Conservation (phyloP, 2,329 filamentous ascomycete genomes). For the Corinectria fuckeliana region DNA sequence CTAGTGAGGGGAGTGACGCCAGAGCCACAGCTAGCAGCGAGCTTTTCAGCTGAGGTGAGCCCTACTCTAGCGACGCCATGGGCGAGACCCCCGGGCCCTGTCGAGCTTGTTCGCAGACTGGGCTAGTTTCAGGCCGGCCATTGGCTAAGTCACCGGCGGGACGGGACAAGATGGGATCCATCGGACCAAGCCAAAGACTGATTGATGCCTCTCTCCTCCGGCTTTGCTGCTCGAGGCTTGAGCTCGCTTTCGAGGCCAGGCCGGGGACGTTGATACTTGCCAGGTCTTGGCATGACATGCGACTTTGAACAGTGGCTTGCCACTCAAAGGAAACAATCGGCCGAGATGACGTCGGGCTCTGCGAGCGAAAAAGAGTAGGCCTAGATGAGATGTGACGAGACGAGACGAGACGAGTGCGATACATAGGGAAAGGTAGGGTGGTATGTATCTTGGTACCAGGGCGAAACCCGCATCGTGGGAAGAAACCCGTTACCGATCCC, state of each 20-base stretch:
- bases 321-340: constrained; percentile 13
- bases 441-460: constrained; percentile 19
- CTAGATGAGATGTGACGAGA: too few relatives aligned
- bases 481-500: neutral
- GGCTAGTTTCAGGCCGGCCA: constrained; percentile 28
- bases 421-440: constrained; percentile 1
- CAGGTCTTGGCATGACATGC: constrained; percentile 5
- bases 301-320: constrained; percentile 11
- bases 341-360: constrained; percentile 12
- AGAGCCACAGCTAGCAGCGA: constrained; percentile 35
- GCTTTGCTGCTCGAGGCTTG: constrained; percentile 22
- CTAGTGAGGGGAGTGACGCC: constrained; percentile 38
- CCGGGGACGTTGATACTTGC: constrained; percentile 4
- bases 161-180: constrained; percentile 9
- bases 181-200: constrained; percentile 8
- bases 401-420: constrained; percentile 1
- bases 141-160: constrained; percentile 31
- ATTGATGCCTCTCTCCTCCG: constrained; percentile 25
- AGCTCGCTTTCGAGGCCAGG: constrained; percentile 25
- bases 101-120: constrained; percentile 40
- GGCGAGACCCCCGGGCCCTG: constrained; percentile 36
- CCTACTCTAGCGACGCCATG: constrained; percentile 40
- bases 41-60: constrained; percentile 49
- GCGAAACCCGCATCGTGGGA: constrained; percentile 5
- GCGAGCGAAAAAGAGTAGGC: neutral